phyloP scores from a whole-genome alignment of 2,329 filamentous ascomycete genomes.

The Fusarium sp. region DNA sequence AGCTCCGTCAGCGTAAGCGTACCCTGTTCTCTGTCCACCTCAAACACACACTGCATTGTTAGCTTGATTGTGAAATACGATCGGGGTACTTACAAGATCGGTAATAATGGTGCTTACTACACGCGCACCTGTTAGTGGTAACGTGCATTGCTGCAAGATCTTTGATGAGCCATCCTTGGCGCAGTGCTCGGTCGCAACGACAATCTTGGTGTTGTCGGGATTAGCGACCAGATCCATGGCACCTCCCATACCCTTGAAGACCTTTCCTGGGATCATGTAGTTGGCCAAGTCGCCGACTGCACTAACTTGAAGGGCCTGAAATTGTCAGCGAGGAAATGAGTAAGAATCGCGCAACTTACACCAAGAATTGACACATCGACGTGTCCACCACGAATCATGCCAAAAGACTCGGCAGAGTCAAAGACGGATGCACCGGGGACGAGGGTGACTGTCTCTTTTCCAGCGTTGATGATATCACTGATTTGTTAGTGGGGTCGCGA shows the following conservation, averaged over 20 bases:
- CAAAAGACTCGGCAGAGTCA: constrained; percentile 85
- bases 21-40: constrained; percentile 75
- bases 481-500: constrained; percentile 13
- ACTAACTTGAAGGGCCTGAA: constrained; percentile 80
- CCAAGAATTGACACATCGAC: constrained; percentile 89
- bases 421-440: constrained; percentile 83
- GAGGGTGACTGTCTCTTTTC: constrained; percentile 89
- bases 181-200: constrained; percentile 79
- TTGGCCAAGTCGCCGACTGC: constrained; percentile 86
- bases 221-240: constrained; percentile 83
- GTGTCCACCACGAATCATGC: constrained; percentile 89
- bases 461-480: constrained; percentile 85
- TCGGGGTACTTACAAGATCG: constrained; percentile 72
- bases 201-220: constrained; percentile 79
- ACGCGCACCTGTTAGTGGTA: constrained; percentile 76
- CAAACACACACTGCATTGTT: constrained; percentile 73
- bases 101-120: constrained; percentile 82
- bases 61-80: constrained; percentile 1
- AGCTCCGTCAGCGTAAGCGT: constrained; percentile 78
- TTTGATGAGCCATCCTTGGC: constrained; percentile 79
- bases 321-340: constrained; percentile 22
- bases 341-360: constrained; percentile 52
- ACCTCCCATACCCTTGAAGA: constrained; percentile 89
- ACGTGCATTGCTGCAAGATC: constrained; percentile 73
- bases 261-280: constrained; percentile 91